Base-by-base conservation (phyloP, 2,329 filamentous ascomycete genomes). In the Orbilia ellipsospora region DNA sequence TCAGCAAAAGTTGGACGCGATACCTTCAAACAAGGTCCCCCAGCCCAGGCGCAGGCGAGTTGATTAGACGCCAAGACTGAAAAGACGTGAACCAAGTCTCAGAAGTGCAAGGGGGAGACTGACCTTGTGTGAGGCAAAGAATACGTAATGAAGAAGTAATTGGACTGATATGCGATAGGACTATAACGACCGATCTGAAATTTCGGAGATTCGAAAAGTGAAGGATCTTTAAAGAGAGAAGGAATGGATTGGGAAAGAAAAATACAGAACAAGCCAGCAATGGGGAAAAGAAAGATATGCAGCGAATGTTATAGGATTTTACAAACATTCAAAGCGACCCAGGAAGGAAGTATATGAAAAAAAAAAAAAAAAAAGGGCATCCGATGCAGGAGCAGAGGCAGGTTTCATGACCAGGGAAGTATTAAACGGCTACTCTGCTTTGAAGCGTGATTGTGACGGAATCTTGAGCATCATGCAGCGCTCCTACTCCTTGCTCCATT, bases 381-480 rank as follows among this genome's bases (percentile, higher is more conserved):
- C 63, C 36, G 56, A 64, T 44, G 65, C 72, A 75, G 72, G 72
- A 75, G 55, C 13, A 59, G 63, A 59, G 31, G 63, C 44, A 62
- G 48, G 72, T 75, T 75, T 75, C 72, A 75, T 60, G 54, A 52
- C 23, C 48, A 61, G 59, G 56, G 36, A n/a, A 61, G 40, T 54
- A 60, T 52, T 64, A 54, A 69, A 67, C 69, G 69, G 69, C 48
- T 45, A 55, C 50, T 63, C 57, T 64, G 59, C 57, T 63, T 48
- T 57, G 52, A 73, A 73, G 63, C 72, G 72, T 75, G 72, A 75
- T 75, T 69, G 72, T 75, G 72, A 75, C 72, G 72, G 61, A 68
- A 75, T 65, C 7, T 15, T 61, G 44, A 64, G 28, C 44, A 55
- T 44, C 60, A 16, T 75, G 72, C 72, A 75, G 70, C 20, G 16